Conservation (phyloP, 2,329 filamentous ascomycete genomes). For the Fusarium sp. region DNA sequence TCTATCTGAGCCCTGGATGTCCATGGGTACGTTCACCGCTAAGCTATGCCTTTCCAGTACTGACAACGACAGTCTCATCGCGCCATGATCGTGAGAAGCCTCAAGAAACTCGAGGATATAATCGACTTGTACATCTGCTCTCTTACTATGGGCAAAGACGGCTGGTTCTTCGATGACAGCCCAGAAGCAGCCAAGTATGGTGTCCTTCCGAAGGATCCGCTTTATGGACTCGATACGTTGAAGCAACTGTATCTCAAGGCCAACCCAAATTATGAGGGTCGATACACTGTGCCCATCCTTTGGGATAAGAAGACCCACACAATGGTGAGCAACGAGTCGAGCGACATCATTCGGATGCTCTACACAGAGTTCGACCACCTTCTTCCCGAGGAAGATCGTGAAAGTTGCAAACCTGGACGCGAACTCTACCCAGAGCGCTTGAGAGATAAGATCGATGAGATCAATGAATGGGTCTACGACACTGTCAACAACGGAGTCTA, state of each 20-base stretch:
- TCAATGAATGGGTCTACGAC: slow-evolving; percentile 75
- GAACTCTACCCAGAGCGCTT: slow-evolving; percentile 68
- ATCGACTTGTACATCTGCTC: slow-evolving; percentile 75
- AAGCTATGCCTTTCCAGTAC: accelerated
- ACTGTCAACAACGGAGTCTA: slow-evolving; percentile 62
- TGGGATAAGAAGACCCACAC: slow-evolving; percentile 74
- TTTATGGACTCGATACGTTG: slow-evolving; percentile 73
- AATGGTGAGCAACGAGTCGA: slow-evolving; percentile 85
- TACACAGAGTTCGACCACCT: slow-evolving; percentile 77
- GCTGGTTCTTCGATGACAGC: slow-evolving; percentile 63
- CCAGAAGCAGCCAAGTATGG: slow-evolving; percentile 47
- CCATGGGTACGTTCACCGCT: slow-evolving; percentile 64
- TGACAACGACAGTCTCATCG: slow-evolving; percentile 69
- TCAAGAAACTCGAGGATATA: slow-evolving; percentile 78
- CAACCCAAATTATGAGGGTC: slow-evolving; percentile 72
- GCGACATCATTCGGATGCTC: slow-evolving; percentile 86
- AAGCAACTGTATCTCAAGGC: slow-evolving; percentile 76
- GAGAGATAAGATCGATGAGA: slow-evolving; percentile 66
- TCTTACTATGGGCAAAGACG: slow-evolving; percentile 68
- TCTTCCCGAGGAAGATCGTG: slow-evolving; percentile 62
- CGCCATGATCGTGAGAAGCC: slow-evolving; percentile 74
- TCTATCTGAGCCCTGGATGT: slow-evolving; percentile 70
- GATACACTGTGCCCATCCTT: slow-evolving; percentile 79
- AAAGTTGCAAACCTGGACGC: slow-evolving; percentile 58
- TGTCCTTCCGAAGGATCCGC: slow-evolving; percentile 62